phyloP scores from a whole-genome alignment of 306 rosid genomes.

The Albizia julibrissin region DNA sequence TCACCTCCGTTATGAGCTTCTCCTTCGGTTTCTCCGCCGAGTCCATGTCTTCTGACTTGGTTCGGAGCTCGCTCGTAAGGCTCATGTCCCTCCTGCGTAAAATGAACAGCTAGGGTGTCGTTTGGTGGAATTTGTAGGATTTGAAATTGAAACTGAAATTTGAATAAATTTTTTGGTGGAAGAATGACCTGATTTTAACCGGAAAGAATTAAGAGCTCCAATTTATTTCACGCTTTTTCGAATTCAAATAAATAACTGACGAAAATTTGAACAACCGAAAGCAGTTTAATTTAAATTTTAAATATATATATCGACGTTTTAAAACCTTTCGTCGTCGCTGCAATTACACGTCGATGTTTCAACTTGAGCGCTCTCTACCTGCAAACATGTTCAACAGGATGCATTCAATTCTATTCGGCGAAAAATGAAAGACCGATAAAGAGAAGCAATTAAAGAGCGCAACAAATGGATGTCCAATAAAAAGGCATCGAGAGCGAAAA shows the following conservation, averaged over 20 bases:
- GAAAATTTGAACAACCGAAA: constrained; percentile 26
- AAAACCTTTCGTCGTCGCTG: constrained; percentile 57
- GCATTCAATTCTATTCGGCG: constrained; percentile 21
- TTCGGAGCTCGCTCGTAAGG: constrained; percentile 46
- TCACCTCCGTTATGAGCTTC: constrained; percentile 30
- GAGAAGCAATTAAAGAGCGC: constrained; percentile 38
- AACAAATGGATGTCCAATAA: constrained; percentile 28
- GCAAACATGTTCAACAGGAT: constrained; percentile 36
- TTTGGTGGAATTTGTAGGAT: neutral
- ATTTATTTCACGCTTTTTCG: constrained; percentile 22
- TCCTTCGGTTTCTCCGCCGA: constrained; percentile 31
- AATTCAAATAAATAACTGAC: constrained; percentile 33
- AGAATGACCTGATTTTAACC: constrained; percentile 12
- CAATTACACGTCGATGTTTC: constrained; percentile 68
- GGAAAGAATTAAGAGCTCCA: constrained; percentile 10
- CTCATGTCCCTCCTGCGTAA: constrained; percentile 70
- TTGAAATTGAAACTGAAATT: constrained; percentile 3
- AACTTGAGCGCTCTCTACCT: constrained; percentile 71
- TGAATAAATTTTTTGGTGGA: neutral
- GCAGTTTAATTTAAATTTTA: constrained; percentile 32
- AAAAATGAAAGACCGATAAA: constrained; percentile 22
- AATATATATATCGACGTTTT: constrained; percentile 1
- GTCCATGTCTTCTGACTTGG: constrained; percentile 44
- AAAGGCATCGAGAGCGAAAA: neutral
- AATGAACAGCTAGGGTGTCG: neutral